Percentiles rank a stretch among this genome's conserved stretches.
These are phyloP conservation scores for Penicillium lividum DNA, from an alignment of 495 filamentous ascomycete genomes.

Conservation along the genomic window DNA sequence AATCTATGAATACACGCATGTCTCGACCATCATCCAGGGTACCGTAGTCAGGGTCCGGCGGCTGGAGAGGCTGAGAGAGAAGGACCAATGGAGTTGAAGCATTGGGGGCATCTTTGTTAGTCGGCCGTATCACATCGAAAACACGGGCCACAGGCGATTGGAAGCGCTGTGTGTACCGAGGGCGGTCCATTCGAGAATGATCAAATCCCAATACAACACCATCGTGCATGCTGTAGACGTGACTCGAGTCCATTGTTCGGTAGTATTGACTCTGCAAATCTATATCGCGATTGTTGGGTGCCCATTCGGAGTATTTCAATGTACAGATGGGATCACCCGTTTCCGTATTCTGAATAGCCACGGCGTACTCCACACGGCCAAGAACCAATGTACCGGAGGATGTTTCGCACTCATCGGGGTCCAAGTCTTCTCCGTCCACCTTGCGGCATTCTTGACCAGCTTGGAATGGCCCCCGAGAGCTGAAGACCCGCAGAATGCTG, in stretches of 20 bases:
- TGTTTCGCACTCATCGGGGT: constrained; percentile 72
- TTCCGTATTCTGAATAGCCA: constrained; percentile 75
- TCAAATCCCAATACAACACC: constrained; percentile 84
- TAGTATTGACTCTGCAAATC: constrained; percentile 84
- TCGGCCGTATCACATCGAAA: constrained; percentile 82
- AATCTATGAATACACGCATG: constrained; percentile 80
- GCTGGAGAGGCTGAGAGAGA: constrained; percentile 81
- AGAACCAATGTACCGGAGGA: constrained; percentile 72
- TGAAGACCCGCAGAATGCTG: constrained; percentile 65
- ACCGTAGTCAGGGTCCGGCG: constrained; percentile 58
- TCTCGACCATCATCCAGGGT: constrained; percentile 58
- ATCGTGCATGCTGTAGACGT: constrained; percentile 85
- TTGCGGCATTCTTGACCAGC: constrained; percentile 52
- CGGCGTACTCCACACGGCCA: constrained; percentile 82
- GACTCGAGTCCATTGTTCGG: constrained; percentile 78
- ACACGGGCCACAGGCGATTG: constrained; percentile 83
- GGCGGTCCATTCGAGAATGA: constrained; percentile 55
- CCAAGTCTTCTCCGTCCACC: constrained; percentile 60
- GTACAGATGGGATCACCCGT: constrained; percentile 81
- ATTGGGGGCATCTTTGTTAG: constrained; percentile 55
- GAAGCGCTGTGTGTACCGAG: constrained; percentile 67
- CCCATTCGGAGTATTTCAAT: constrained; percentile 93
- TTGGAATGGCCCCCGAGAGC: constrained; percentile 54
- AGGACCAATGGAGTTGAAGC: constrained; percentile 66
- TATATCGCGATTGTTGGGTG: constrained; percentile 84